A percentile compares a stretch with the other conserved stretches of the same genome.
Conservation (phyloP, 495 filamentous ascomycete genomes). For the Lasiosphaeria miniovina region DNA sequence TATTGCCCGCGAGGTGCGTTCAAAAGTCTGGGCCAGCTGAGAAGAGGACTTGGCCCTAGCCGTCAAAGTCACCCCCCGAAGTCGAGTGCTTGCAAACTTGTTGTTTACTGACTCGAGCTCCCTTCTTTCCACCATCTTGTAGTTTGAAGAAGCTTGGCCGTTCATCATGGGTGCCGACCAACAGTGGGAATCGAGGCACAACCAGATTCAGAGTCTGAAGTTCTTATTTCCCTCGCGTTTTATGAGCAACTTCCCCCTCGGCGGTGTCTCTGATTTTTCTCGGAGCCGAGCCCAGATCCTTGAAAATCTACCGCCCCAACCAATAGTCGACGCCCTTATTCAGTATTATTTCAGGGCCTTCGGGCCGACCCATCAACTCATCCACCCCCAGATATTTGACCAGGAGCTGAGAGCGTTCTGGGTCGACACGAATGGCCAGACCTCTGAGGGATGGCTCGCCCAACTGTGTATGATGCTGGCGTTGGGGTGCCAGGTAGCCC, state of each 20-base stretch:
- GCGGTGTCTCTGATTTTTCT: constrained; percentile 15
- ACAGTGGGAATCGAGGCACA: constrained; percentile 21
- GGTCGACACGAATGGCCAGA: constrained; percentile 16
- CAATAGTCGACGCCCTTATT: constrained; percentile 21
- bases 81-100: not conserved
- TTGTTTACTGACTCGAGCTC: no score
- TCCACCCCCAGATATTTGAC: constrained; percentile 20
- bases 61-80: not conserved
- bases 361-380: constrained; percentile 27
- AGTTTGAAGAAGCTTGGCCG: constrained; percentile 27
- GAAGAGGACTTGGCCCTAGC: not conserved
- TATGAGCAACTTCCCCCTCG: constrained; percentile 25
- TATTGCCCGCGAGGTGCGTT: constrained; percentile 25
- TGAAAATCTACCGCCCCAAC: constrained; percentile 20
- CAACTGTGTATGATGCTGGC: constrained; percentile 30
- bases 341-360: constrained; percentile 25
- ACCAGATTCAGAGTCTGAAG: constrained; percentile 21
- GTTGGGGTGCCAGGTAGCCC: constrained; percentile 20
- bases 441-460: constrained; percentile 24
- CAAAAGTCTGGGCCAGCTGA: not conserved
- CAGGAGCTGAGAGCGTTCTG: constrained; percentile 23
- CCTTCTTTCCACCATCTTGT: not conserved
- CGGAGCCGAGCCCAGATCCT: constrained; percentile 18
- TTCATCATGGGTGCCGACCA: constrained; percentile 23
- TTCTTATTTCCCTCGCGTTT: constrained; percentile 19